Conservation (phyloP, 768 basidiomycete species). For the Podaxis sp. region DNA sequence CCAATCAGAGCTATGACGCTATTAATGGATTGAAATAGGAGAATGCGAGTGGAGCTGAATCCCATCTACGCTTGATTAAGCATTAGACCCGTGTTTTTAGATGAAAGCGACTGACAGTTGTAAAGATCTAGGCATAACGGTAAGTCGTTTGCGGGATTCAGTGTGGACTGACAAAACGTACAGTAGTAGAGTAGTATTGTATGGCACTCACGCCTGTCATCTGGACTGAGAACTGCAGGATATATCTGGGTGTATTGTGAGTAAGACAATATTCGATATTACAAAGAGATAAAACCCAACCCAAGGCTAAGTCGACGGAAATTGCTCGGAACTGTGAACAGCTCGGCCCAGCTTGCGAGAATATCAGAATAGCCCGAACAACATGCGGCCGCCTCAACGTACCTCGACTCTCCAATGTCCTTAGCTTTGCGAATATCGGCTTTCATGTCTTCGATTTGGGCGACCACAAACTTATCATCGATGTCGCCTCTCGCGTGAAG, state of each 20-base stretch:
- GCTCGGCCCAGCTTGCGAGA: conserved; percentile 33
- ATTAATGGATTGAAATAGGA: conserved; percentile 56
- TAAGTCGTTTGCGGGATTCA: background rate
- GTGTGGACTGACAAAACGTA: conserved; percentile 17
- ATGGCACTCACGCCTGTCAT: conserved; percentile 63
- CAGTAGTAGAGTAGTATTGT: conserved; percentile 51
- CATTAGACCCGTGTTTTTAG: background rate
- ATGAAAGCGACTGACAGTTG: conserved; percentile 27
- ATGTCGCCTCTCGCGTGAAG: conserved; percentile 52
- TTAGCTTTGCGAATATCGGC: conserved; percentile 33
- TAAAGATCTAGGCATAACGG: conserved; percentile 30
- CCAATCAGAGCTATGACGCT: conserved; percentile 54
- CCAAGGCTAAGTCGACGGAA: conserved; percentile 47
- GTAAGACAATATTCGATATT: conserved; percentile 12
- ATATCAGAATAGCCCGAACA: background rate
- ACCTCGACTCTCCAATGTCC: conserved; percentile 42
- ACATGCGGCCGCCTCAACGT: background rate
- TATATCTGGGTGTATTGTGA: conserved; percentile 28
- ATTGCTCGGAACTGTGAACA: conserved; percentile 42
- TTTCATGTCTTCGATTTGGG: conserved; percentile 46
- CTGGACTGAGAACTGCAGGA: conserved; percentile 56
- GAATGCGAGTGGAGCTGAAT: conserved; percentile 41
- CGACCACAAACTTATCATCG: conserved; percentile 46
- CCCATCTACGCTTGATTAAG: conserved; percentile 34
- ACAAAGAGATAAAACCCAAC: conserved; percentile 19